A percentile compares a stretch with the other conserved stretches of the same genome.
Conservation (phyloP, 345 rosid species). For the Combretum micranthum region DNA sequence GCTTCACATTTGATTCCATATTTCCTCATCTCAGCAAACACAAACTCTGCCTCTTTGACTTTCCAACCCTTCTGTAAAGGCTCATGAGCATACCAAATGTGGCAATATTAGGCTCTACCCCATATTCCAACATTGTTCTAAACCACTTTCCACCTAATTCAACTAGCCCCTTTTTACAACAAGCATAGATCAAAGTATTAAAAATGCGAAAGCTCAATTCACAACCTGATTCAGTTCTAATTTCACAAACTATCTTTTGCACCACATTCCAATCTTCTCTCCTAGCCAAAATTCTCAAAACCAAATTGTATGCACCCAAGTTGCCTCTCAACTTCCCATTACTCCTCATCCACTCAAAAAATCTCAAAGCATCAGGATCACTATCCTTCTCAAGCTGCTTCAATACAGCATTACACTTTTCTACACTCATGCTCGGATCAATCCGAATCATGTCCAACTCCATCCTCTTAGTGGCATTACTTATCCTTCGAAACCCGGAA, state of each 20-base stretch:
- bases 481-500: not conserved
- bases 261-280: conserved; percentile 74
- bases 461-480: conserved; percentile 40
- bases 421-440: conserved; percentile 38
- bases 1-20: conserved; percentile 59
- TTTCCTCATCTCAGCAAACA: conserved; percentile 59
- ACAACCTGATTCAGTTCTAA: conserved; percentile 20
- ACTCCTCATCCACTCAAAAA: conserved; percentile 80
- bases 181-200: conserved; percentile 59
- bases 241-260: conserved; percentile 41
- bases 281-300: conserved; percentile 68
- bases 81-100: conserved; percentile 86
- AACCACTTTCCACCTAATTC: conserved; percentile 61
- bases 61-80: conserved; percentile 70
- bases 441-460: conserved; percentile 51
- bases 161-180: conserved; percentile 52
- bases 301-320: conserved; percentile 52
- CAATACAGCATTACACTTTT: conserved; percentile 51
- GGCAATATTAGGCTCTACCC: conserved; percentile 68
- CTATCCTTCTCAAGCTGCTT: conserved; percentile 57
- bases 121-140: conserved; percentile 61
- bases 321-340: conserved; percentile 55
- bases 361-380: conserved; percentile 44
- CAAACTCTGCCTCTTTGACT: conserved; percentile 66
- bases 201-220: conserved; percentile 52